Evolutionary conservation across 2,329 filamentous ascomycete genomes (phyloP), one percentile per base, ranked within the genome.

Genomic region (Cercospora brassicicola): DNA sequence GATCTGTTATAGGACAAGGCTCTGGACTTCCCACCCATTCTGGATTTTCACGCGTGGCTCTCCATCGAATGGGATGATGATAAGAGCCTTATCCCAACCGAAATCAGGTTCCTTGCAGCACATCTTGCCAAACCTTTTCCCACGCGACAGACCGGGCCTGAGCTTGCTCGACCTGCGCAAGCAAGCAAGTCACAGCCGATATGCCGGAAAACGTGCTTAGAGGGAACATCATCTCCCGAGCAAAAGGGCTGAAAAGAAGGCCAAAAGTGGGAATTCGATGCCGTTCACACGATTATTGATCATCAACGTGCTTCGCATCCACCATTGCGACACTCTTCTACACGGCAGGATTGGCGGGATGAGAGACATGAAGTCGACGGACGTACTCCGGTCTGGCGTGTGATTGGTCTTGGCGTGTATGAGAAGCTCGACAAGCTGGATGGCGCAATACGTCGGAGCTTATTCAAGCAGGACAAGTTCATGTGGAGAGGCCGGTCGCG

Each of bases 361-460:
- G 36, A 23, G 59, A 28, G 28, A 26, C 45, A 23, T 61, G 59
- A 61, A 48, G 57, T 56, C 45, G 0, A 20, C 62, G 63, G 67
- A 39, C 20, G 28, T 57, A 61, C 42, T 63, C 55, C 68, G 68
- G 68, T 3, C 18, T 5, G 8, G 15, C 36, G n/a, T 2, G 33
- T 66, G 33, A 68, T 71, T 71, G 69, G 67, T 26, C 66, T 67
- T 73, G 69, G 70, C 70, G 59, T 62, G 30, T 20, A 73, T 73
- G 63, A 70, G 69, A 72, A 72, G 72, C 70, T 73, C 62, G 70
- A 51, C 51, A 53, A 73, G 71, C 65, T 68, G 55, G 65, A 73
- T 73, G 67, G 71, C 71, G 72, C 71, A 65, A 73, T 71, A 42
- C 0, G 36, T 8, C 5, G 36, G 5, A 8, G 36, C 36, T 42